Percentiles rank a stretch among this genome's conserved stretches.
phyloP scores from a whole-genome alignment of 2,329 filamentous ascomycete species.

The Falciphora oryzae region DNA sequence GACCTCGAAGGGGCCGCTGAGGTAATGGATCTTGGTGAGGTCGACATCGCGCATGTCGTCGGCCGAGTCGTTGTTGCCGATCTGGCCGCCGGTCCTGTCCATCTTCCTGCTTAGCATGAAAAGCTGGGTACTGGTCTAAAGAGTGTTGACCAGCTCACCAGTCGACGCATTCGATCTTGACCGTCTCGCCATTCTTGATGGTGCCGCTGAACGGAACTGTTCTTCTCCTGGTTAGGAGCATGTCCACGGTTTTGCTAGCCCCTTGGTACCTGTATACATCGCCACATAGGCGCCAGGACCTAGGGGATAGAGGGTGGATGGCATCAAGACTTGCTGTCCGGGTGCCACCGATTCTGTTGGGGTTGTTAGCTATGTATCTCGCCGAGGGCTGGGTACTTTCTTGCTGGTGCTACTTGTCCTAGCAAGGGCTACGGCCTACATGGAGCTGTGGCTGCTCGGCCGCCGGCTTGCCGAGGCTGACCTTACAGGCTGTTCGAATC shows the following conservation, averaged over 20 bases:
- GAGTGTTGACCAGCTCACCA: constrained; percentile 40
- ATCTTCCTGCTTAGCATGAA: constrained; percentile 1
- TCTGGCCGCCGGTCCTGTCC: constrained; percentile 66
- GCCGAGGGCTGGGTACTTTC: background rate
- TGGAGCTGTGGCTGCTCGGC: constrained; percentile 64
- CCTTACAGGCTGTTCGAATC: constrained; percentile 67
- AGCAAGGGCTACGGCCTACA: constrained; percentile 41
- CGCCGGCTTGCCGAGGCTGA: constrained; percentile 67
- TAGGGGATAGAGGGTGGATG: no score
- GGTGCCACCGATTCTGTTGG: constrained; percentile 81
- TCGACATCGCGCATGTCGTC: constrained; percentile 83
- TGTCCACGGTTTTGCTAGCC: no score
- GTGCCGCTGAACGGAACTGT: constrained; percentile 66
- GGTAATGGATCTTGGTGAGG: constrained; percentile 77
- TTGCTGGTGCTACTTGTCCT: background rate
- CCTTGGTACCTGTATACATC: no score
- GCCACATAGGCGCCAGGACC: background rate
- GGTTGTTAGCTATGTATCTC: background rate
- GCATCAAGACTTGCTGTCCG: constrained; percentile 57
- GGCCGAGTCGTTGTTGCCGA: constrained; percentile 83
- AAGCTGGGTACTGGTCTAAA: constrained; percentile 20
- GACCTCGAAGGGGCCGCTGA: constrained; percentile 84
- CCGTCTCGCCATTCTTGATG: constrained; percentile 78
- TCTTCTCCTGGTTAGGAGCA: background rate
- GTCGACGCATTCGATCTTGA: constrained; percentile 90